Evolutionary conservation across 2,329 filamentous ascomycete genomes (phyloP).

Genomic region (Alternaria solani): DNA sequence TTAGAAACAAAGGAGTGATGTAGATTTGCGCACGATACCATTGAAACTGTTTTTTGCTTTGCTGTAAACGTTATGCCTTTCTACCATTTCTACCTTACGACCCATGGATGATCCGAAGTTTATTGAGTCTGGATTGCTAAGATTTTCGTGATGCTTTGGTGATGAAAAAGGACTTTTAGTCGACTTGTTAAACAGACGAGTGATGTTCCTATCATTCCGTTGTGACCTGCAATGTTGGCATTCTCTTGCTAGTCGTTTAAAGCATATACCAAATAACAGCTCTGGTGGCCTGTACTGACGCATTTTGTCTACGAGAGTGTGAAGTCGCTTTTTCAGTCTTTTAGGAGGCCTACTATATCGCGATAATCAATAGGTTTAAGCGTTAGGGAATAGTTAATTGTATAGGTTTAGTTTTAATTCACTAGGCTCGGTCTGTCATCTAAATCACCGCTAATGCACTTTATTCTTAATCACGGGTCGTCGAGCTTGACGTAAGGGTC

Average conservation of each 20-base stretch:
- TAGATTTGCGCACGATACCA: constrained; percentile 9
- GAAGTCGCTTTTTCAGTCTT: too few species aligned
- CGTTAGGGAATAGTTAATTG: too few species aligned
- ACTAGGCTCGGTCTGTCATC: too few species aligned
- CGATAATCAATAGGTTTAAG: too few species aligned
- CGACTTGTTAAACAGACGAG: too few species aligned
- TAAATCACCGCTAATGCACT: too few species aligned
- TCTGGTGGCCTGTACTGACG: too few species aligned
- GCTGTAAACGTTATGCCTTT: not conserved
- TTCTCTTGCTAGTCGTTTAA: not conserved
- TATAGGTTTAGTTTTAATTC: too few species aligned
- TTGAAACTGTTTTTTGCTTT: constrained; percentile 4
- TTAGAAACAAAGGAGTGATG: constrained; percentile 1
- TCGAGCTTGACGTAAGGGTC: too few species aligned
- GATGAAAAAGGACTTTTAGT: not conserved
- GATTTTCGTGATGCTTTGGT: not conserved
- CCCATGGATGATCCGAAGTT: not conserved
- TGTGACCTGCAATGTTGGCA: not conserved
- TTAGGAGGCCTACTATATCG: too few species aligned
- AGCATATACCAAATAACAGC: not conserved
- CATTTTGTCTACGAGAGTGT: too few species aligned
- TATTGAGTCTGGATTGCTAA: not conserved
- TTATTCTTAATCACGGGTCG: too few species aligned
- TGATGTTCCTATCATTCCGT: not conserved
- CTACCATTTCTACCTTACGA: not conserved